A percentile compares a stretch with the other conserved stretches of the same genome.
These are phyloP conservation scores for Podospora anserina DNA, from an alignment of 495 filamentous ascomycete genomes.

Conservation along the genomic window DNA sequence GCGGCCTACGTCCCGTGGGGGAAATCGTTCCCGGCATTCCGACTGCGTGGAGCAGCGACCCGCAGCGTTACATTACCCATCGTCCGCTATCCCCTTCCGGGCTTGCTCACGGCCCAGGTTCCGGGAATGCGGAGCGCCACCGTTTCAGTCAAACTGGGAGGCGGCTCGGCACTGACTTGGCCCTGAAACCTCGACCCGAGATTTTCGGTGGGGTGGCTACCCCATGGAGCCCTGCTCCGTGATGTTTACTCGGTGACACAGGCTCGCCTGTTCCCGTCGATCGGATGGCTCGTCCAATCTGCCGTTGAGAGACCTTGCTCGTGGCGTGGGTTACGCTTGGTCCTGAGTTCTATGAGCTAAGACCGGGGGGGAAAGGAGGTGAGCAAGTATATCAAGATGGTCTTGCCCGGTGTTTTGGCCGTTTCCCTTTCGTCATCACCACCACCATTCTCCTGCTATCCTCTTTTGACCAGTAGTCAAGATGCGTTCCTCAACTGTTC, in stretches of 20 bases:
- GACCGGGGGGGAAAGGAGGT: neutral
- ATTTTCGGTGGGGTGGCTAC: slow-evolving; percentile 1
- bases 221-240: slow-evolving; percentile 11
- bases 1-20: neutral
- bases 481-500: slow-evolving; percentile 27
- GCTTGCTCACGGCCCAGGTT: slow-evolving; percentile 19
- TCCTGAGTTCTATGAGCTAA: neutral
- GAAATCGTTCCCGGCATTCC: slow-evolving; percentile 21
- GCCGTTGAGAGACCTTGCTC: neutral
- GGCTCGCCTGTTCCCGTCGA: neutral
- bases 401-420: neutral
- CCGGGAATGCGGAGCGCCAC: slow-evolving; percentile 18
- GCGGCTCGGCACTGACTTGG: neutral
- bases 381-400: slow-evolving; percentile 3
- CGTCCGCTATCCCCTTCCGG: neutral
- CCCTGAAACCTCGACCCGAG: slow-evolving; percentile 4
- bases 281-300: slow-evolving; percentile 3
- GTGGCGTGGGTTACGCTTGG: neutral
- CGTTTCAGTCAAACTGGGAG: slow-evolving; percentile 13
- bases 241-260: slow-evolving; percentile 16
- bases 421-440: neutral
- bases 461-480: neutral
- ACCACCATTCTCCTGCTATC: neutral
- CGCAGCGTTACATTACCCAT: neutral
- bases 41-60: neutral